phyloP scores from a whole-genome alignment of 306 rosid species.

The Albizia julibrissin region DNA sequence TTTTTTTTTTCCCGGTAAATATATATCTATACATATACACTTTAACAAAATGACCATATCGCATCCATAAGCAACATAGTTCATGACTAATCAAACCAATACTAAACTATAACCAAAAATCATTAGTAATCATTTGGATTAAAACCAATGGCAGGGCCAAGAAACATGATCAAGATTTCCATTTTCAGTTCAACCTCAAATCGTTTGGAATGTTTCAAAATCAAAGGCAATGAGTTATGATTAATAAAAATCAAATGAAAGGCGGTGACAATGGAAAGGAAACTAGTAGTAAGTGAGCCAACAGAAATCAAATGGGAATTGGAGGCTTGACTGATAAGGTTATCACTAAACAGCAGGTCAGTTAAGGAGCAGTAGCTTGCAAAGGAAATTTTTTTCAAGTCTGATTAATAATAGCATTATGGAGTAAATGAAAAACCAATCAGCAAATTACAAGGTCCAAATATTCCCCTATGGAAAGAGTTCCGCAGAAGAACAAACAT shows the following conservation, averaged over 20 bases:
- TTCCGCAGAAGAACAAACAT: constrained; percentile 10
- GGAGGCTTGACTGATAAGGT: constrained; percentile 12
- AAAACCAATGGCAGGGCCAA: constrained; percentile 24
- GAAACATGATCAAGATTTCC: constrained; percentile 17
- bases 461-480: constrained; percentile 9
- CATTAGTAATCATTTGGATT: constrained; percentile 7
- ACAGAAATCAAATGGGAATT: not conserved
- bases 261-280: not conserved
- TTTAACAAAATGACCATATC: not conserved
- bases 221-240: not conserved
- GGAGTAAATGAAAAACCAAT: not conserved
- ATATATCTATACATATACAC: not conserved
- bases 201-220: not conserved
- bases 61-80: not conserved
- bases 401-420: constrained; percentile 20
- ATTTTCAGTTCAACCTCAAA: constrained; percentile 21
- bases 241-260: constrained; percentile 9
- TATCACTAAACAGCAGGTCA: not conserved
- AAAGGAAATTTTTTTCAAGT: constrained; percentile 22
- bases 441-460: not conserved
- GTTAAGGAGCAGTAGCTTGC: constrained; percentile 21
- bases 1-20: not conserved
- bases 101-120: not conserved
- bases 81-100: constrained; percentile 17
- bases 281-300: not conserved